phyloP scores from a whole-genome alignment of 2,329 filamentous ascomycete genomes.

The Byssothecium circinans region DNA sequence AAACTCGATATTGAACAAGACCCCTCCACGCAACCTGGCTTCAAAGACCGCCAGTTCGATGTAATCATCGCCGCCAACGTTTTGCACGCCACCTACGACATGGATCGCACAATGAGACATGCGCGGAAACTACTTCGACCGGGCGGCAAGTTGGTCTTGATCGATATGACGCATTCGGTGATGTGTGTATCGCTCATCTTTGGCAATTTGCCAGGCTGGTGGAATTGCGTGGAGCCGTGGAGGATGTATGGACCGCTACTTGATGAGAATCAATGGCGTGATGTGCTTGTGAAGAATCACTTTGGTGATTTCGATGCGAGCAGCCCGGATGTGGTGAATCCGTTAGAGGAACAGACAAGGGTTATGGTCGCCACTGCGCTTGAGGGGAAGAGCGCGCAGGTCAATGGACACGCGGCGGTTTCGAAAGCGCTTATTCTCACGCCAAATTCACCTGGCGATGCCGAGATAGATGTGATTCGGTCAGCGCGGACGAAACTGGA shows the following conservation, averaged over 20 bases:
- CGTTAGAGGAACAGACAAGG: no score
- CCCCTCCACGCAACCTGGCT: not conserved
- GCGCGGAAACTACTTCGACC: not conserved
- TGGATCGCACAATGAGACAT: not conserved
- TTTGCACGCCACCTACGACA: not conserved
- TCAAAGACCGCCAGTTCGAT: not conserved
- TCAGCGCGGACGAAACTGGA: no score
- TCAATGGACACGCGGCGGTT: no score
- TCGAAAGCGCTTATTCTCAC: no score
- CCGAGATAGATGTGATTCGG: no score
- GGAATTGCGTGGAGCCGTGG: constrained; percentile 26
- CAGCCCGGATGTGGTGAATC: no score
- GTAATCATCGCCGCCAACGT: not conserved
- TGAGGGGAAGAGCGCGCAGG: no score
- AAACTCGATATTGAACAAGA: not conserved
- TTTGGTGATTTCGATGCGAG: no score
- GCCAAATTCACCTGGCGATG: no score
- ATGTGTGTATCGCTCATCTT: constrained; percentile 26
- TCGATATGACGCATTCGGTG: not conserved
- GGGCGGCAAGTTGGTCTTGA: not conserved
- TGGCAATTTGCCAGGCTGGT: constrained; percentile 47
- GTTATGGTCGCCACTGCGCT: no score
- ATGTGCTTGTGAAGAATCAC: no score
- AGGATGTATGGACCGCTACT: constrained; percentile 2
- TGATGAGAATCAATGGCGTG: constrained; percentile 21